Evolutionary conservation across 179 eudicot species (phyloP).

Genomic region (Gypsophila paniculata): DNA sequence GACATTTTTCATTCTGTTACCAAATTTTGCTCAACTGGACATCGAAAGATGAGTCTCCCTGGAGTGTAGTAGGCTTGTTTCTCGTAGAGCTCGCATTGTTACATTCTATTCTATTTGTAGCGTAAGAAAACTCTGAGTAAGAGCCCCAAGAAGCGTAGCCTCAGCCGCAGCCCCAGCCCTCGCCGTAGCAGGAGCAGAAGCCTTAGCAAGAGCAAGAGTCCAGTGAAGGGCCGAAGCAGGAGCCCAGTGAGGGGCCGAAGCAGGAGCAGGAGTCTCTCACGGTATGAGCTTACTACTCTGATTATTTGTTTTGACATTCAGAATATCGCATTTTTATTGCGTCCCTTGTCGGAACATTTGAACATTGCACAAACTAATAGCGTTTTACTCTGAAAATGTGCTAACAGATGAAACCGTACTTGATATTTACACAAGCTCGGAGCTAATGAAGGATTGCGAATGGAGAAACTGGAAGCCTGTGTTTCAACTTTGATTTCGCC

Average conservation of each 20-base stretch:
- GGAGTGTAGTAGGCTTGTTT: not conserved
- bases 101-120: slow-evolving; percentile 25
- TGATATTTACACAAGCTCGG: not conserved
- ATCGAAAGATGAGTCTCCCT: not conserved
- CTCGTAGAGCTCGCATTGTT: slow-evolving; percentile 15
- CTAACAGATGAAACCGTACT: slow-evolving; percentile 20
- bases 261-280: slow-evolving; percentile 41
- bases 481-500: not conserved
- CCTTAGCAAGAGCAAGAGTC: slow-evolving; percentile 40
- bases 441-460: not conserved
- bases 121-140: slow-evolving; percentile 52
- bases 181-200: slow-evolving; percentile 34
- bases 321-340: not conserved
- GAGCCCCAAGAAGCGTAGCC: slow-evolving; percentile 57
- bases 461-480: slow-evolving; percentile 18
- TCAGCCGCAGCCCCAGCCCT: slow-evolving; percentile 48
- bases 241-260: slow-evolving; percentile 36
- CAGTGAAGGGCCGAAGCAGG: slow-evolving; percentile 44
- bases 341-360: not conserved
- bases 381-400: not conserved
- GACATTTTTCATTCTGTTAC: not conserved
- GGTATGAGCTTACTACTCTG: slow-evolving; percentile 14
- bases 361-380: not conserved
- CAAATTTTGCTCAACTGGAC: not conserved
- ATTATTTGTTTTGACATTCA: not conserved